Base-by-base conservation (phyloP, 2,329 filamentous ascomycete genomes). In the Alternaria triticina region DNA sequence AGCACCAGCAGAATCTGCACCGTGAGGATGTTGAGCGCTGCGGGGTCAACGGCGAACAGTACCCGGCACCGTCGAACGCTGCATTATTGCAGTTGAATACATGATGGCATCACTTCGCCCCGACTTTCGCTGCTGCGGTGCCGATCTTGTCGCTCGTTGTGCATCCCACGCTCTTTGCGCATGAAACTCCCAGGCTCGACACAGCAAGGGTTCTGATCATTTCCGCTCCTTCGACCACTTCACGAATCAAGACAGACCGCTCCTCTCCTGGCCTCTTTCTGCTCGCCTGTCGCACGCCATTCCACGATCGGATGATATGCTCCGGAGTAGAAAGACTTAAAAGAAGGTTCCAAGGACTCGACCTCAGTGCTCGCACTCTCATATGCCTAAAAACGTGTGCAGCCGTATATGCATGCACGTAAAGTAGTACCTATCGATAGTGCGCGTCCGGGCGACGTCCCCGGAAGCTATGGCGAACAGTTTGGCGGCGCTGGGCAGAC, bases 231-330 rank as follows among this genome's bases (percentile, higher is more conserved):
- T 59, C 63, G 52, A 59, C 36, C 51, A 52, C 47, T 49, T 71
- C 61, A 69, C 70, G 68, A 73, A 74, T 74, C 70, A 71, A 59
- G 59, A 51, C 62, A 61, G 64, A 51, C 65, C 67, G 64, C 69
- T 61, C 47, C 58, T 63, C 46, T 58, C 54, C 56, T 49, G 58
- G 64, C 50, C 47, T 44, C 33, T 65, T 54, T 52, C 50, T 50
- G 45, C 54, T 52, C 20, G 30, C 54, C 54, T 30, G 27, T 49
- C 36, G 50, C 57, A 52, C 61, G 44, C 45, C 54, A 65, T 64
- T 49, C 61, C 56, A 13, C 13, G 27, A 58, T 47, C 28, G 65
- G 64, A 36, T 22, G 15, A 64, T 64, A 17, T 52, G 28, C 30
- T 52, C 28, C 28, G 54, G 60, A 58, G 46, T 56, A 62, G 46